Conservation (phyloP, 306 rosid species). For the Prunus dulcis region DNA sequence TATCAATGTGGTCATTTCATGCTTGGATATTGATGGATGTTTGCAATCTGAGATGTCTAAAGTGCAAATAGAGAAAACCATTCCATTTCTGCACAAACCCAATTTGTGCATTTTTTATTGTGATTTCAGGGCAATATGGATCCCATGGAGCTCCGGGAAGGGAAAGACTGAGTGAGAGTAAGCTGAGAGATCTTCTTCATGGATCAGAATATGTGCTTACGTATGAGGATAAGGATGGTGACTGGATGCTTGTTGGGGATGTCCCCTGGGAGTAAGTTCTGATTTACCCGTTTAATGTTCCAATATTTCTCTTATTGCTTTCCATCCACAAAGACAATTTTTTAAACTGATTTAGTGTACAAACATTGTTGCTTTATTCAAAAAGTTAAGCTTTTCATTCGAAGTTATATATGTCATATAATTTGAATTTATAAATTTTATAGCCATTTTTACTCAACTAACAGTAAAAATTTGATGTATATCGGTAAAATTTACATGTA, state of each 20-base stretch:
- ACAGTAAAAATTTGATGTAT: background rate
- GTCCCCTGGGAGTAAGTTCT: constrained; percentile 93
- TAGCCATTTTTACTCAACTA: background rate
- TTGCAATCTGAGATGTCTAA: background rate
- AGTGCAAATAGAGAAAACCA: background rate
- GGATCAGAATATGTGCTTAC: constrained; percentile 95
- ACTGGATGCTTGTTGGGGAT: constrained; percentile 99
- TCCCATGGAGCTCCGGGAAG: constrained; percentile 74
- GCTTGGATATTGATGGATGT: background rate
- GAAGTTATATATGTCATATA: background rate
- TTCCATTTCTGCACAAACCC: constrained; percentile 18
- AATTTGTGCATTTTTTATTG: constrained; percentile 19
- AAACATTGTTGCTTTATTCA: background rate
- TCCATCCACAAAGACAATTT: background rate
- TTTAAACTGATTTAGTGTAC: background rate
- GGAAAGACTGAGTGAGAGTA: constrained; percentile 85
- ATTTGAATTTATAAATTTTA: background rate
- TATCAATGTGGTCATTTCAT: background rate
- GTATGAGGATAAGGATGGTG: constrained; percentile 90
- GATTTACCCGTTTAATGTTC: background rate
- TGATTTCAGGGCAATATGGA: constrained; percentile 76
- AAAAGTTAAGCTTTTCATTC: background rate
- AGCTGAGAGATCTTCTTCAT: constrained; percentile 87
- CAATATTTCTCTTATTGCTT: background rate
- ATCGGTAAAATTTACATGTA: background rate